Evolutionary conservation across 805 yeast species (phyloP), one percentile per base, ranked within the genome.

Genomic region (Teunomyces lycoperdinae): DNA sequence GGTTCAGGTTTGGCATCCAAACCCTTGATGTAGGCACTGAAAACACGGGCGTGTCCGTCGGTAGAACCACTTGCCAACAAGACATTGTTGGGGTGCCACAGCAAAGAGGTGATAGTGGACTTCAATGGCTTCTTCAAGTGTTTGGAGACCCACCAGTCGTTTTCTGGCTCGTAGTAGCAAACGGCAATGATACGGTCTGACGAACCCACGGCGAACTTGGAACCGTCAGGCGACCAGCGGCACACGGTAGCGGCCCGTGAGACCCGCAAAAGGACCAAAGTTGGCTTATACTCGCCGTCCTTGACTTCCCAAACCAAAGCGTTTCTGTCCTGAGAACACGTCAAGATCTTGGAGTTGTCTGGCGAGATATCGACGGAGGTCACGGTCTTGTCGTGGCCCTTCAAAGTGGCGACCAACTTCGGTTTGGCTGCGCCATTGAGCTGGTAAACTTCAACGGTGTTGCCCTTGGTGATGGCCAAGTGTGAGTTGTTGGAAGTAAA

Each of bases 121-220:
- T 85, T 84, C 58, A 94, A 76, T n/a, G 97, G 96, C 68, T 88
- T 89, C 74, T 91, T 91, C 69, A 94, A 86, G 71, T 92, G 99
- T 69, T 92, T 92, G 10, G 98, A 89, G 44, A 94, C 91, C 99
- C 99, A 94, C 99, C 99, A 94, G 66, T 94, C 96, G 66, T 92
- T 94, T 60, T 90, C 97, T 52, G 78, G 87, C 70, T 94, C 99
- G 65, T 87, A 94, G 71, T 91, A 94, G 73, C 99, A 94, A 43
- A 94, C 87, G 8, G 98, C 97, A 67, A 94, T 85, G 53, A 87
- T 86, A 50, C 98, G 77, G 40, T 96, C 97, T 42, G 96, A 89
- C 2, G 96, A 87, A 0, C 97, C 99, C 42, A 92, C 98, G 1
- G 99, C 99, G 69, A 94, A 94, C 73, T 94, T 94, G 62, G 72